Percentiles rank a stretch among this genome's conserved stretches.
Conservation (phyloP, 2,329 filamentous ascomycete species). For the Fusarium sp. region DNA sequence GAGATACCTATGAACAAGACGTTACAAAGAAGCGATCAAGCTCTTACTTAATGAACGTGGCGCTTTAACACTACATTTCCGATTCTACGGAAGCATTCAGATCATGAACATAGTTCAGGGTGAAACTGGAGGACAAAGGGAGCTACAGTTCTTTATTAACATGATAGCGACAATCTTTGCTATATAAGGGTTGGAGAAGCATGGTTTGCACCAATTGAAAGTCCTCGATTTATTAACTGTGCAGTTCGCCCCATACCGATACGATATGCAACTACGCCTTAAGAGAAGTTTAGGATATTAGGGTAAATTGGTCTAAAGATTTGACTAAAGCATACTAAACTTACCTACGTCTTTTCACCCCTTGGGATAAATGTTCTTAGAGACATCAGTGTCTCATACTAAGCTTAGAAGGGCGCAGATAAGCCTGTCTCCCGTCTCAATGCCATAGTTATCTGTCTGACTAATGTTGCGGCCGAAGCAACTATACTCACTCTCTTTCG, state of each 20-base stretch:
- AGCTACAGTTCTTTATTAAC: rapidly evolving
- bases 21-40: neutral
- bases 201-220: neutral
- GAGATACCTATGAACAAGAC: rapidly evolving
- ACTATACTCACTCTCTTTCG: too few species aligned
- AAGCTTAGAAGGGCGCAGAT: too few species aligned
- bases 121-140: neutral
- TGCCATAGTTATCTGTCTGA: too few species aligned
- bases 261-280: neutral
- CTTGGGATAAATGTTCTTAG: too few species aligned
- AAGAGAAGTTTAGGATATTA: too few species aligned
- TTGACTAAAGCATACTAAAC: too few species aligned
- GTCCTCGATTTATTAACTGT: neutral
- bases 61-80: rapidly evolving
- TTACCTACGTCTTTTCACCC: too few species aligned
- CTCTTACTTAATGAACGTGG: rapidly evolving
- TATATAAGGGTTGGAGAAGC: rapidly evolving
- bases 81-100: rapidly evolving
- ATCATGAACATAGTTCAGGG: rapidly evolving
- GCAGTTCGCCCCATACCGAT: neutral
- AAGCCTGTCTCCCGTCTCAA: too few species aligned
- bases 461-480: too few species aligned
- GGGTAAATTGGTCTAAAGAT: too few species aligned
- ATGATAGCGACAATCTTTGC: neutral
- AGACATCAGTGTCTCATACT: too few species aligned